These are phyloP conservation scores for Coemansia sp. DNA, from an alignment of 192 early-diverging fungal species.

Conservation along the genomic window DNA sequence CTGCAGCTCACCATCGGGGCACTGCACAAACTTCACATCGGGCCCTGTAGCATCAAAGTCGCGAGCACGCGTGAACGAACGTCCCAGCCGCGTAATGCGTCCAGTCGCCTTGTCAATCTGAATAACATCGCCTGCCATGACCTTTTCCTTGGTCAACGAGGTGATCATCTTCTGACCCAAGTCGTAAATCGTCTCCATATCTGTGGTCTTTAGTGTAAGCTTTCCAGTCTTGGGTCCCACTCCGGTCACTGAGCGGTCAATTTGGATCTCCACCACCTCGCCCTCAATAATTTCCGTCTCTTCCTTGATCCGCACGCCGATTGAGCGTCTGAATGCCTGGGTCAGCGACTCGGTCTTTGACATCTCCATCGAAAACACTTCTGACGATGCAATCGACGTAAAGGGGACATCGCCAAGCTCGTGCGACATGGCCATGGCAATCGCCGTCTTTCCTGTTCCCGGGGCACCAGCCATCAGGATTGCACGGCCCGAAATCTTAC, in stretches of 20 bases:
- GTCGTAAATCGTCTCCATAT: conserved; percentile 99
- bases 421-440: conserved; percentile 98
- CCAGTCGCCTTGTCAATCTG: conserved; percentile 98
- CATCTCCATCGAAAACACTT: conserved; percentile 99
- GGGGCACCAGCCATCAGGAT: conserved; percentile 99
- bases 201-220: conserved; percentile 97
- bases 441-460: conserved; percentile 98
- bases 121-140: conserved; percentile 94
- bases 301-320: conserved; percentile 97
- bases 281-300: conserved; percentile 98
- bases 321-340: conserved; percentile 96
- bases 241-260: conserved; percentile 89
- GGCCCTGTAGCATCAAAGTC: conserved; percentile 99
- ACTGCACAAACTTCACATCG: conserved; percentile 97
- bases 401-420: conserved; percentile 97
- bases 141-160: conserved; percentile 95
- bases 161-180: conserved; percentile 99
- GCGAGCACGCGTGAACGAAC: conserved; percentile 94
- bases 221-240: conserved; percentile 95
- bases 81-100: conserved; percentile 89
- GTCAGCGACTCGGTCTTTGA: conserved; percentile 97
- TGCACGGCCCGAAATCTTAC: conserved; percentile 95
- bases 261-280: conserved; percentile 97
- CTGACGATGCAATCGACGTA: conserved; percentile 95
- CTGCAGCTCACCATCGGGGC: conserved; percentile 98